Evolutionary conservation across 2,329 filamentous ascomycete genomes (phyloP), one percentile per base, ranked within the genome.

Genomic region (Coniosporium tulheliwenetii): DNA sequence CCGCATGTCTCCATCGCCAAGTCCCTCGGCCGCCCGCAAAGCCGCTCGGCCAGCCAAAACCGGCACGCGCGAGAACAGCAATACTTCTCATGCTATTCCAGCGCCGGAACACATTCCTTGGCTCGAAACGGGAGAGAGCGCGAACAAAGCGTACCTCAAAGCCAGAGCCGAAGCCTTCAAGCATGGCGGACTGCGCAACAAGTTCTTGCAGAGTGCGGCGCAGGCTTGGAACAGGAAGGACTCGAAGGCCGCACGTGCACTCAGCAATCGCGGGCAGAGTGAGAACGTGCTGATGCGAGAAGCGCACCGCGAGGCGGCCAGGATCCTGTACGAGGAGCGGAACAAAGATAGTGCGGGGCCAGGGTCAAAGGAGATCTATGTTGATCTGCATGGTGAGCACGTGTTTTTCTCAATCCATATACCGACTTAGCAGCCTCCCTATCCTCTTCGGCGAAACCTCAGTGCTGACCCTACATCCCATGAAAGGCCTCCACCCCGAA

Each of bases 151-250:
- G 16, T 98, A 98, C 58, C 75, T 98, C 50, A 94, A 94, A 64
- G 85, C 87, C 50, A 81, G 91, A 40, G 83, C 87, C 54, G 89
- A 96, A 62, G 91, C 91, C 43, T 94, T 98, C 59, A 93, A 93
- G 63, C 91, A 98, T 58, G 91, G 91, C 49, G 91, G 87, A 50
- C 75, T 95, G 57, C 77, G 91, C 47, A 98, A 96, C 60, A 96
- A 96, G 58, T 98, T 96, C 52, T 64, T 98, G 41, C 89, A 95
- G 61, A 94, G 87, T 60, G 91, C 91, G 49, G 89, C 89, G 8
- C 89, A 96, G 70, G 91, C 91, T 15, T 98, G 91, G 89, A 95
- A 96, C 58, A 82, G 91, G 43, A 96, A 95, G 53, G 91, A 98
- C 59, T 89, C 91, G 34, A 80, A 91, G 46, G 89, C 91, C 13